Conservation (phyloP, 169 alveolate species). For the Eimeria maxima region DNA sequence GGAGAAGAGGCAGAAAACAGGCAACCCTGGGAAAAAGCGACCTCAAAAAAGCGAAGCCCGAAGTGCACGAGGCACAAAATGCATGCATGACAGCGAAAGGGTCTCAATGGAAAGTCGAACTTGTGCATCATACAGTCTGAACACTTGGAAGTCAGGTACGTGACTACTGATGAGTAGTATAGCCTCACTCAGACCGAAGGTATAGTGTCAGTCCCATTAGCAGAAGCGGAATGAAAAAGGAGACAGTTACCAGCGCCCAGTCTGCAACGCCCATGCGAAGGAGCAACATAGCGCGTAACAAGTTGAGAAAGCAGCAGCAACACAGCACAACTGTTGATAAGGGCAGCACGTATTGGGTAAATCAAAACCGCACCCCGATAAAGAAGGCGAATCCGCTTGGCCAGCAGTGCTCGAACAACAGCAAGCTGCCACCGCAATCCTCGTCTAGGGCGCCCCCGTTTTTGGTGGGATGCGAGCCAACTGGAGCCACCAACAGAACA, state of each 20-base stretch:
- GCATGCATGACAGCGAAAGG: background rate
- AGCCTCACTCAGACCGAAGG: conserved; percentile 63
- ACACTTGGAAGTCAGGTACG: background rate
- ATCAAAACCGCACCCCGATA: conserved; percentile 54
- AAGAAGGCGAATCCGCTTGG: conserved; percentile 62
- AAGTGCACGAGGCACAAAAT: background rate
- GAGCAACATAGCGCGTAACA: background rate
- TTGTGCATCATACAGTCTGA: background rate
- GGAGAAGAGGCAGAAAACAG: background rate
- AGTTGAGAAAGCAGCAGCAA: background rate
- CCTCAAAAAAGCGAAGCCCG: background rate
- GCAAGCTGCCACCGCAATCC: conserved; percentile 46
- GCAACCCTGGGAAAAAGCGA: background rate
- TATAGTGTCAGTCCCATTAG: conserved; percentile 66
- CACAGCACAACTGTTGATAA: too few species aligned
- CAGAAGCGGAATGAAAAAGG: conserved; percentile 49
- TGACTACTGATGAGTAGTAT: background rate
- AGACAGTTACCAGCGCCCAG: conserved; percentile 71
- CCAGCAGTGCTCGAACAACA: conserved; percentile 32
- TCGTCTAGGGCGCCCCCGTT: background rate
- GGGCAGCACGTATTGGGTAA: background rate
- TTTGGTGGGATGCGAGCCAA: conserved; percentile 45
- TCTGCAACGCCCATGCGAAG: conserved; percentile 5
- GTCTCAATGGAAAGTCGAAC: background rate
- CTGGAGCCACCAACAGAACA: background rate